Conservation (phyloP, 768 basidiomycete genomes). For the Lactifluus volemus region DNA sequence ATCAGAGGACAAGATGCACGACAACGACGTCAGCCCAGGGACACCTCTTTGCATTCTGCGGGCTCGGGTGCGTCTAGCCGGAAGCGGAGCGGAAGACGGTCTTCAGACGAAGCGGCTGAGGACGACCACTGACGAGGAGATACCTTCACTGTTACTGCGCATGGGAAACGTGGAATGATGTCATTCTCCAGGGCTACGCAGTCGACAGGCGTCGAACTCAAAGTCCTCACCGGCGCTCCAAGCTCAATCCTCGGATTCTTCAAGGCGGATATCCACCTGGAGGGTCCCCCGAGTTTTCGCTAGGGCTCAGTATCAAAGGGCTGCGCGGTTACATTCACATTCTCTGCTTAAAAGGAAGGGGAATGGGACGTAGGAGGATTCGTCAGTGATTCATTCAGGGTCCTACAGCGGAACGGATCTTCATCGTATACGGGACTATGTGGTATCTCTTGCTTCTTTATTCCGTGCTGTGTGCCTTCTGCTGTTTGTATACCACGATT, state of each 20-base stretch:
- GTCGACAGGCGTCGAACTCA: not conserved
- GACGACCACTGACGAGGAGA: too few relatives aligned
- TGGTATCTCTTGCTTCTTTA: too few relatives aligned
- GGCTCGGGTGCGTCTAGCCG: not conserved
- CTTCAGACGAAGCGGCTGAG: too few relatives aligned
- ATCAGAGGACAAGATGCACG: slow-evolving; percentile 14
- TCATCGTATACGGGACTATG: too few relatives aligned
- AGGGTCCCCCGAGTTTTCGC: not conserved
- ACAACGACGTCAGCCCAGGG: slow-evolving; percentile 4
- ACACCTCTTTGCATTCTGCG: not conserved
- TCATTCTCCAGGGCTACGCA: not conserved
- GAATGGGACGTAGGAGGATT: too few relatives aligned
- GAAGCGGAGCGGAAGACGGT: not conserved
- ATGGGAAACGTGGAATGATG: not conserved
- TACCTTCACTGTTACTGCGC: too few relatives aligned
- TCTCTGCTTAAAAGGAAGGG: slow-evolving; percentile 15
- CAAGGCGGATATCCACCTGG: not conserved
- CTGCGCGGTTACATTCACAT: slow-evolving; percentile 9
- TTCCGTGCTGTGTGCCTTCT: too few relatives aligned
- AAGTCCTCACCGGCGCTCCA: not conserved
- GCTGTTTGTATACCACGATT: too few relatives aligned
- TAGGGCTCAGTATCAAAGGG: slow-evolving; percentile 17
- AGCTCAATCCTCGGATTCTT: not conserved
- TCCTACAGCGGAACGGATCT: too few relatives aligned
- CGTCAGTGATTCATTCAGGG: too few relatives aligned